Evolutionary conservation across 2,329 filamentous ascomycete species (phyloP), one percentile per base, ranked within the genome.

Genomic region (Magnaporthiopsis poae): DNA sequence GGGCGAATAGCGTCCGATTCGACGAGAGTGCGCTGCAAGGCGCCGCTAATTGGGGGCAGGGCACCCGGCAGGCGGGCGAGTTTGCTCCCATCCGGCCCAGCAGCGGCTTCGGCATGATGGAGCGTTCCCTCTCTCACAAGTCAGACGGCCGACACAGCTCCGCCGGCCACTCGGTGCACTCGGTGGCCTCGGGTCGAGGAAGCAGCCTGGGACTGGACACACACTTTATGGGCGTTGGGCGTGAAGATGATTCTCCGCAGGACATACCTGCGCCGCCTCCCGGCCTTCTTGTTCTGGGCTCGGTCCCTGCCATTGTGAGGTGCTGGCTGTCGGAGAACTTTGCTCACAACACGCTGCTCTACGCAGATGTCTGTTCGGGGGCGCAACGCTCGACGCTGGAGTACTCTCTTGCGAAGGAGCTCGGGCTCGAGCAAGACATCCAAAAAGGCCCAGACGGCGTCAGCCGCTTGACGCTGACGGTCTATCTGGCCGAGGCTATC

Each of bases 1-100:
- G 95, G 71, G 94, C 95, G 63, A 98, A 98, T 75, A 98, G 95
- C 74, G 95, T 99, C 71, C 90, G 95, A 56, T 99, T 99, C 73
- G 95, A 98, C 74, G 94, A 98, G 75, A 96, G 92, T 74, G 93
- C 94, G 18, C 87, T 96, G 71, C 92, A 96, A 72, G 90, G 91
- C 63, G 92, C 86, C 11, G 31, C 31, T 31, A 85, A 92, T 75
- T 96, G 95, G 86, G 89, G 80, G 56, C 91, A 96, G 73, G 87
- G 86, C 70, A 90, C 89, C 68, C 87, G 94, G 61, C 89, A 92
- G 66, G 94, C 91, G 15, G 87, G 90, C 62, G 95, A 98, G 66
- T 89, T 96, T 71, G 86, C 88, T 60, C 89, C 90, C 33, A 81
- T 87, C 63, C 84, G 94, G 65, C 92, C 91, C 29, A 86, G 88